Percentiles rank a stretch among this genome's conserved stretches.
Conservation (phyloP, 2,329 filamentous ascomycete genomes). For the Helotiales sp. region DNA sequence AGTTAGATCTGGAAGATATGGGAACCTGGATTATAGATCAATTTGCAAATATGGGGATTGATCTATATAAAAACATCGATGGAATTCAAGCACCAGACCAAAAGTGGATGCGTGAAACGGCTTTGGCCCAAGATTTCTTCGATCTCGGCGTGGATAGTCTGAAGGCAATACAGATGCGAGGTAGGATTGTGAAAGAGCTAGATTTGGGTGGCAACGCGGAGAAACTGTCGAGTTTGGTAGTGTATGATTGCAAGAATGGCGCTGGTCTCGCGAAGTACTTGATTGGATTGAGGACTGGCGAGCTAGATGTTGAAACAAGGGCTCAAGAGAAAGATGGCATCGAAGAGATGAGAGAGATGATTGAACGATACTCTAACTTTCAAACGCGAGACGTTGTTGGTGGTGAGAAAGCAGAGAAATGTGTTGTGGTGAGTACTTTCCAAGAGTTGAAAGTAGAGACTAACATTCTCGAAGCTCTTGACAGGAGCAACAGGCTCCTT, state of each 20-base stretch:
- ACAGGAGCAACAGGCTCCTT: slow-evolving; percentile 68
- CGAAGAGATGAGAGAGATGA: slow-evolving; percentile 45
- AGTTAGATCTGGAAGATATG: slow-evolving; percentile 32
- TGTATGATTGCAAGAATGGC: slow-evolving; percentile 58
- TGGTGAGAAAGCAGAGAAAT: slow-evolving; percentile 11
- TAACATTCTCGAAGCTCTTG: slow-evolving; percentile 41
- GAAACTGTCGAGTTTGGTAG: slow-evolving; percentile 49
- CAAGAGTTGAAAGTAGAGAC: background rate
- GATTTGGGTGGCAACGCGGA: slow-evolving; percentile 48
- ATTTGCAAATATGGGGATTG: slow-evolving; percentile 17
- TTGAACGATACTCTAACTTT: slow-evolving; percentile 45
- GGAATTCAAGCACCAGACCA: too few relatives aligned
- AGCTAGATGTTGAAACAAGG: slow-evolving; percentile 40
- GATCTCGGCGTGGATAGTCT: slow-evolving; percentile 57
- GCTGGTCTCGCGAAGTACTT: slow-evolving; percentile 47
- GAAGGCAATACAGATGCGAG: slow-evolving; percentile 56
- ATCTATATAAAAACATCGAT: slow-evolving; percentile 23
- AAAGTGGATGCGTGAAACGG: too few relatives aligned
- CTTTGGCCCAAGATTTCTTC: slow-evolving; percentile 66
- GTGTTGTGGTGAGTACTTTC: slow-evolving; percentile 6
- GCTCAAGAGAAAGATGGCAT: slow-evolving; percentile 34
- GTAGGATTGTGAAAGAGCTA: slow-evolving; percentile 50
- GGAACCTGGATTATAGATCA: slow-evolving; percentile 34
- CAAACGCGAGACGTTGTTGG: slow-evolving; percentile 17
- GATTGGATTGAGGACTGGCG: slow-evolving; percentile 35